Evolutionary conservation across 2,329 filamentous ascomycete species (phyloP).

Genomic region (Cryphonectria parasitica): DNA sequence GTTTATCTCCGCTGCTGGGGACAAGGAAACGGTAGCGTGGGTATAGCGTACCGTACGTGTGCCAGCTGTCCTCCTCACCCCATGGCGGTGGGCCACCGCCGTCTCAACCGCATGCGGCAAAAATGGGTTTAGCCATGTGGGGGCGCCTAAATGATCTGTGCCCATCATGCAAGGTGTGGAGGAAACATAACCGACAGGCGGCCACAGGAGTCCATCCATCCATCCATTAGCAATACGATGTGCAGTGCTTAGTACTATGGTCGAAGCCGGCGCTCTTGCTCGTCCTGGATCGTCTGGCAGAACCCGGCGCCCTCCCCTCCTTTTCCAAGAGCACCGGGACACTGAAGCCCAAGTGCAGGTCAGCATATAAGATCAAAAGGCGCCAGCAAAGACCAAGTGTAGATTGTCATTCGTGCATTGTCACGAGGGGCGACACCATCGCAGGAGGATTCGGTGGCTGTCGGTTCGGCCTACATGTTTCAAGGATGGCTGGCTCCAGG

Average conservation of each 20-base stretch:
- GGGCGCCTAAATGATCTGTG: conserved; percentile 2
- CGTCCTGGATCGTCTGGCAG: background rate
- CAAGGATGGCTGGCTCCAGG: conserved; percentile 16
- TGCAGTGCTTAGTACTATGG: background rate
- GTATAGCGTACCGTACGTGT: conserved; percentile 16
- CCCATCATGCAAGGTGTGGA: conserved; percentile 8
- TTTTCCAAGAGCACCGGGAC: background rate
- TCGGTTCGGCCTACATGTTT: conserved; percentile 18
- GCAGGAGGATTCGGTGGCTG: conserved; percentile 26
- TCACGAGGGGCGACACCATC: background rate
- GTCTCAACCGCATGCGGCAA: conserved; percentile 19
- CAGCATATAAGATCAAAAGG: background rate
- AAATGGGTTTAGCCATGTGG: conserved; percentile 7
- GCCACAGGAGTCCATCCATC: background rate
- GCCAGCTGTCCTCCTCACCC: conserved; percentile 19
- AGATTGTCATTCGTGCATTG: background rate
- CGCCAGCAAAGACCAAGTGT: no score
- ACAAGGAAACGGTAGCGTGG: conserved; percentile 9
- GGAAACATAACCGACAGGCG: conserved; percentile 11
- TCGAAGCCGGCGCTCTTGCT: conserved; percentile 3
- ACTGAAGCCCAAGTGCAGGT: background rate
- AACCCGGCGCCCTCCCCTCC: background rate
- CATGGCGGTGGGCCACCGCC: conserved; percentile 2
- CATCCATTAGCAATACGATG: background rate
- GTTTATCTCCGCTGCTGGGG: conserved; percentile 22